A percentile compares a stretch with the other conserved stretches of the same genome.
phyloP scores from a whole-genome alignment of 192 early-diverging fungal genomes.

The Coemansia sp. region DNA sequence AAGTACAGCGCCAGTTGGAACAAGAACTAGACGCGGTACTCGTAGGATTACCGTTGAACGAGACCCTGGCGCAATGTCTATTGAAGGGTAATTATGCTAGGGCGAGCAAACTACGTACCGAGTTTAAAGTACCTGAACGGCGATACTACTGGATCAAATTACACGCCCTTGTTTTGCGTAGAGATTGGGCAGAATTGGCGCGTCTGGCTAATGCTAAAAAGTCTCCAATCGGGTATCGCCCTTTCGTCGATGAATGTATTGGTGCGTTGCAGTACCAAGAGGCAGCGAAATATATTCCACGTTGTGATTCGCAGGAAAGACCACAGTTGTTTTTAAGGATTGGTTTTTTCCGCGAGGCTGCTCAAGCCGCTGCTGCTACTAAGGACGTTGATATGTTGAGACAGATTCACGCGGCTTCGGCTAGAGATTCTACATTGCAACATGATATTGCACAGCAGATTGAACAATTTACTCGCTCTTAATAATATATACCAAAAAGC shows the following conservation, averaged over 20 bases:
- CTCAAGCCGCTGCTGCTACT: slow-evolving; percentile 64
- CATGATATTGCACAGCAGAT: slow-evolving; percentile 46
- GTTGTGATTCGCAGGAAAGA: slow-evolving; percentile 66
- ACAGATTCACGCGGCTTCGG: slow-evolving; percentile 44
- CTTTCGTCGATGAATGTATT: slow-evolving; percentile 84
- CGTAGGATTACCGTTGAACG: slow-evolving; percentile 75
- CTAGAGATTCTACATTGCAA: slow-evolving; percentile 30
- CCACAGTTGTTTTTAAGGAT: slow-evolving; percentile 73
- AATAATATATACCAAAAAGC: neutral
- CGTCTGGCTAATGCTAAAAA: slow-evolving; percentile 76
- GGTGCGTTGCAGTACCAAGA: slow-evolving; percentile 76
- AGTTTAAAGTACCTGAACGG: slow-evolving; percentile 87
- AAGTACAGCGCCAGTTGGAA: slow-evolving; percentile 76
- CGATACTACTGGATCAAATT: slow-evolving; percentile 92
- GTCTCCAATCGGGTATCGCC: slow-evolving; percentile 78
- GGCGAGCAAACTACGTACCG: slow-evolving; percentile 79
- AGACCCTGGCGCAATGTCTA: slow-evolving; percentile 85
- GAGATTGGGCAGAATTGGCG: slow-evolving; percentile 90
- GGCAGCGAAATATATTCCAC: slow-evolving; percentile 75
- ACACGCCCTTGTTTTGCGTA: slow-evolving; percentile 74
- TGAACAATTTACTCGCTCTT: slow-evolving; percentile 23
- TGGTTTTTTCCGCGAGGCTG: slow-evolving; percentile 75
- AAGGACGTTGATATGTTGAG: slow-evolving; percentile 69
- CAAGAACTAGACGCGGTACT: slow-evolving; percentile 68
- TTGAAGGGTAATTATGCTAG: slow-evolving; percentile 68